phyloP scores from a whole-genome alignment of 2,329 filamentous ascomycete genomes.

The Penicillium crustosum region DNA sequence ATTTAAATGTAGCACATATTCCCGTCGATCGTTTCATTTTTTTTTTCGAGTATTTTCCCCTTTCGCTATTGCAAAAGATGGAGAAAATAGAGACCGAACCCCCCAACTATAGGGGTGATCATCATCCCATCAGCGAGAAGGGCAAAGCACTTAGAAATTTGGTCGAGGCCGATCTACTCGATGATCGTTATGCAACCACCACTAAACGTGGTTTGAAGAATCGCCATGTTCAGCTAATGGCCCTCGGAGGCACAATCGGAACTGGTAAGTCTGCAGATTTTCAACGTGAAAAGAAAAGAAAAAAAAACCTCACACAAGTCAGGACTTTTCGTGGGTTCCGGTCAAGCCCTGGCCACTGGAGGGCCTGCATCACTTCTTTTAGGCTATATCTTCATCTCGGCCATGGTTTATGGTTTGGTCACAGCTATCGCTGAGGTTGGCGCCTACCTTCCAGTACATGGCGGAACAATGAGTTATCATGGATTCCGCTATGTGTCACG shows the following conservation, averaged over 20 bases:
- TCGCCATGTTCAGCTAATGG: too few relatives aligned
- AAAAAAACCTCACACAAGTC: too few relatives aligned
- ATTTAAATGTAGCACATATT: too few relatives aligned
- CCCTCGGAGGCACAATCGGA: too few relatives aligned
- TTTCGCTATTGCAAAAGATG: not conserved
- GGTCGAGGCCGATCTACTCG: too few relatives aligned
- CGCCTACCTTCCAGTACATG: constrained; percentile 46
- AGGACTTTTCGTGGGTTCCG: too few relatives aligned
- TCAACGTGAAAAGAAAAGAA: too few relatives aligned
- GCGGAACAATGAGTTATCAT: constrained; percentile 47
- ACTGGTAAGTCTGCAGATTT: too few relatives aligned
- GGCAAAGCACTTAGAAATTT: constrained; percentile 6
- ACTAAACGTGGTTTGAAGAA: too few relatives aligned
- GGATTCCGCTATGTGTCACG: constrained; percentile 46
- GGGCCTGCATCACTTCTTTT: constrained; percentile 55
- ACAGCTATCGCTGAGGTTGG: constrained; percentile 45
- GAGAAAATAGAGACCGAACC: not conserved
- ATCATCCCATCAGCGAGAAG: not conserved
- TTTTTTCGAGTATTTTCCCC: too few relatives aligned
- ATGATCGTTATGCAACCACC: too few relatives aligned
- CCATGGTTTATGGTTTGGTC: constrained; percentile 52
- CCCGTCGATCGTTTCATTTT: too few relatives aligned
- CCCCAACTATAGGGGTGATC: not conserved
- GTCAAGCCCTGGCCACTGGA: constrained; percentile 47
- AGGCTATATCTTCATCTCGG: constrained; percentile 54